Conservation (phyloP, 2,329 filamentous ascomycete genomes). For the Alternaria incomplexa region DNA sequence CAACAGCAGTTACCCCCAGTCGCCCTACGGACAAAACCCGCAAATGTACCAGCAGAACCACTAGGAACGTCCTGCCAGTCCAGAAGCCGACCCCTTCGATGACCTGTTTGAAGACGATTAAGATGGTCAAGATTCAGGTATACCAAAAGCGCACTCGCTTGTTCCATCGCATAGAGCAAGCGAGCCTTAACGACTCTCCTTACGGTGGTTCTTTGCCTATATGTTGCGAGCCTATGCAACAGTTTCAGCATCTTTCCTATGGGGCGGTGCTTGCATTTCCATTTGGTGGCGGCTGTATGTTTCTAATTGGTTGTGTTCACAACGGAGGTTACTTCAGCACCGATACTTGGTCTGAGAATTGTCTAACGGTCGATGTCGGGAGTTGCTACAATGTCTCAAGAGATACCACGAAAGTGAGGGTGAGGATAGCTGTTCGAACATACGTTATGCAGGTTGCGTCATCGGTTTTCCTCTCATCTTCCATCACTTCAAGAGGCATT, state of each 20-base stretch:
- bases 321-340: constrained; percentile 22
- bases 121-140: constrained; percentile 1
- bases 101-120: background rate
- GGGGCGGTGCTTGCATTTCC: constrained; percentile 47
- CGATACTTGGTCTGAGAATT: constrained; percentile 7
- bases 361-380: background rate
- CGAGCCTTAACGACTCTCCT: constrained; percentile 32
- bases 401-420: constrained; percentile 1
- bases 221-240: constrained; percentile 29
- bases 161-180: constrained; percentile 8
- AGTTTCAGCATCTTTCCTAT: constrained; percentile 37
- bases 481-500: constrained; percentile 9
- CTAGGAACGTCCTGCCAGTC: constrained; percentile 20
- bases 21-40: constrained; percentile 56
- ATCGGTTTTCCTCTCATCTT: constrained; percentile 3
- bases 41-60: constrained; percentile 56
- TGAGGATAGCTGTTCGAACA: constrained; percentile 8
- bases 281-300: constrained; percentile 48
- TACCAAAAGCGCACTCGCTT: constrained; percentile 18
- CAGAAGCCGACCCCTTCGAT: background rate
- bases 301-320: constrained; percentile 41
- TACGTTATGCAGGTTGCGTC: constrained; percentile 5
- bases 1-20: constrained; percentile 58
- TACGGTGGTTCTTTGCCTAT: constrained; percentile 33
- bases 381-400: constrained; percentile 7